Percentiles rank a stretch among this genome's conserved stretches.
Conservation (phyloP, 2,329 filamentous ascomycete species). For the Cladosporium sp. region DNA sequence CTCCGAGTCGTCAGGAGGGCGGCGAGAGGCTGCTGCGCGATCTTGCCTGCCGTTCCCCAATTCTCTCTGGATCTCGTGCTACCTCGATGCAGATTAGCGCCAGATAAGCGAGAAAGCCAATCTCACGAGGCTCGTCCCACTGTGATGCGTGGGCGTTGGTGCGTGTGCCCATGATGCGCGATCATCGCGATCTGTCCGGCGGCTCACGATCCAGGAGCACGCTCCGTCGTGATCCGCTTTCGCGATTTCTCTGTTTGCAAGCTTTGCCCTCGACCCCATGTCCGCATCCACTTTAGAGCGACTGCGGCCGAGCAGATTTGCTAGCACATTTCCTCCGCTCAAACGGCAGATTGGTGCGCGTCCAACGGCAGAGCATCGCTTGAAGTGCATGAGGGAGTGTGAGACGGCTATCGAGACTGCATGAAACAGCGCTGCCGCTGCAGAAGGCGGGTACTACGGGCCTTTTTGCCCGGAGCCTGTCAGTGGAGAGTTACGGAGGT, state of each 20-base stretch:
- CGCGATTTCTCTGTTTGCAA: neutral
- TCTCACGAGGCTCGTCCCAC: neutral
- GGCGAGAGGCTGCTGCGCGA: neutral
- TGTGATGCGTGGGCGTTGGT: neutral
- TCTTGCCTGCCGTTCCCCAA: neutral
- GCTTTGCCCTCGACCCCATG: neutral
- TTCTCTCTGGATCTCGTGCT: neutral
- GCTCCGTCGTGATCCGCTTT: neutral
- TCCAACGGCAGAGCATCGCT: neutral
- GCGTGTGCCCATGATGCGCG: neutral
- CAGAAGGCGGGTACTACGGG: neutral
- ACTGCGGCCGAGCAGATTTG: neutral
- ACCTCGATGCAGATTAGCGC: neutral
- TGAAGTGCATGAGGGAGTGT: neutral
- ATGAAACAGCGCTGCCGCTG: neutral
- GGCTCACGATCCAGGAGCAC: neutral
- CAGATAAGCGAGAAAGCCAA: constrained; percentile 1
- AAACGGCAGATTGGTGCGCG: neutral
- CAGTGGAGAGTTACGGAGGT: neutral
- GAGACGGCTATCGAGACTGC: neutral
- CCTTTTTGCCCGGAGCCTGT: neutral
- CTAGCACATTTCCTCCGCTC: neutral
- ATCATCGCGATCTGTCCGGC: neutral
- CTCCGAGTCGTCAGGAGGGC: neutral
- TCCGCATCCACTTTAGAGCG: neutral